Base-by-base conservation (phyloP, 2,329 filamentous ascomycete species). In the Penicillium glabrum region DNA sequence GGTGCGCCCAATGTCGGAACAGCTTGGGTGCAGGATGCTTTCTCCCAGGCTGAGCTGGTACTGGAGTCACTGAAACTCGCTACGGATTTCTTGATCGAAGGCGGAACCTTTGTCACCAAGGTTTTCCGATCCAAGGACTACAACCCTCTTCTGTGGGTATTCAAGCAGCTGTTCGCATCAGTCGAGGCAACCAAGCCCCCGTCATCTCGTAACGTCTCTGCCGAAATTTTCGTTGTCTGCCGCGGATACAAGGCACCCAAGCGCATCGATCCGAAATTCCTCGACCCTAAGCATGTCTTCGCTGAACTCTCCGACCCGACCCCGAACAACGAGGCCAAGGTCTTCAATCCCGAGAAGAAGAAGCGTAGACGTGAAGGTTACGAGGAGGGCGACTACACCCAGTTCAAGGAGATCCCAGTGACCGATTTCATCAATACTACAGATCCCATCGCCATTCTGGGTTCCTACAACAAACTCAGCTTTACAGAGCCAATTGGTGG, bases 191-290 rank as follows among this genome's bases (percentile, higher is more conserved):
- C 95, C 5, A 99, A 99, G 76, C 95, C 95, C 3, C 95, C 95
- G 0, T 96, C 92, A 0, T 96, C 91, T 9, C 85, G 95, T 80
- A 97, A 96, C 69, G 93, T 99, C 51, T 97, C 92, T 8, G 95
- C 95, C 63, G 95, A 99, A 80, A 98, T 98, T 41, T 99, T 99
- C 80, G 93, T 98, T 62, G 95, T 99, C 33, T 98, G 93, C 77
- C 86, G 89, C 64, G 95, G 93, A 21, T 99, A 87, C 82, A 98
- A 97, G 78, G 93, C 93, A 0, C 95, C 95, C 3, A 98, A 97
- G 78, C 85, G 87, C 61, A 86, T 99, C 57, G 95, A 99, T 69
- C 92, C 93, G 10, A 90, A 90, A 64, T 96, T 99, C 72, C 81
- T 99, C 51, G 95, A 99, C 69, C 86, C 95, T 6, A 86, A 86